phyloP scores from a whole-genome alignment of 2,329 filamentous ascomycete genomes.

The Blumeriella jaapii region DNA sequence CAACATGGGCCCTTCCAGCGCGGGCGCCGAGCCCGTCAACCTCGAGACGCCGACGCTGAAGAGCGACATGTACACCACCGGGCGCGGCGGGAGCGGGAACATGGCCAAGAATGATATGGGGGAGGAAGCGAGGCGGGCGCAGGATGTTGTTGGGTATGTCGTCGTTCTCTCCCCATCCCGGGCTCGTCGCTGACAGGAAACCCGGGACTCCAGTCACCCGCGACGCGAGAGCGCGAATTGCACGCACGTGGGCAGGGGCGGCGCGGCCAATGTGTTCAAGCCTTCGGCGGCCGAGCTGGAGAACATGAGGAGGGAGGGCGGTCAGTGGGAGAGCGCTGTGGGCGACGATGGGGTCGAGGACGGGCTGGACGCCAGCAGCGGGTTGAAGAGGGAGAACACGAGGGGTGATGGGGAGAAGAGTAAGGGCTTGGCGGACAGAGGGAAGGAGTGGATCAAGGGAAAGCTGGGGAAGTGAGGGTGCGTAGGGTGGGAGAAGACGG shows the following conservation, averaged over 20 bases:
- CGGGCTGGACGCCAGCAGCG: constrained; percentile 5
- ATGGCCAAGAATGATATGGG: constrained; percentile 68
- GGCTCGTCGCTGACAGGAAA: not conserved
- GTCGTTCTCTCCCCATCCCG: constrained; percentile 22
- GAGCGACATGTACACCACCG: constrained; percentile 73
- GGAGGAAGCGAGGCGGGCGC: constrained; percentile 61
- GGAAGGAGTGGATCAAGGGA: constrained; percentile 37
- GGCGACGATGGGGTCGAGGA: constrained; percentile 15
- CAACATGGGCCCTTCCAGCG: constrained; percentile 50
- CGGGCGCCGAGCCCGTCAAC: constrained; percentile 44
- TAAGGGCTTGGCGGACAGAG: constrained; percentile 38
- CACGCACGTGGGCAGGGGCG: constrained; percentile 61
- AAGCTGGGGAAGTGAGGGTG: constrained; percentile 26
- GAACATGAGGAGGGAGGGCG: constrained; percentile 25
- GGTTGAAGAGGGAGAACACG: constrained; percentile 9
- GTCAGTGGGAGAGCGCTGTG: constrained; percentile 20
- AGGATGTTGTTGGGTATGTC: constrained; percentile 72
- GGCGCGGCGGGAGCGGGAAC: constrained; percentile 79
- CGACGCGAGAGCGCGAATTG: constrained; percentile 46
- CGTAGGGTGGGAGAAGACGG: no score
- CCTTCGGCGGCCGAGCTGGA: constrained; percentile 28
- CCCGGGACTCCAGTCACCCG: constrained; percentile 9
- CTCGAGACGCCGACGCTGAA: constrained; percentile 78
- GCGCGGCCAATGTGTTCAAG: constrained; percentile 59
- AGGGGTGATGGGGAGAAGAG: constrained; percentile 5